phyloP scores from a whole-genome alignment of 225 moss, liverwort and hornwort genomes.

The Physcomitrium patens region DNA sequence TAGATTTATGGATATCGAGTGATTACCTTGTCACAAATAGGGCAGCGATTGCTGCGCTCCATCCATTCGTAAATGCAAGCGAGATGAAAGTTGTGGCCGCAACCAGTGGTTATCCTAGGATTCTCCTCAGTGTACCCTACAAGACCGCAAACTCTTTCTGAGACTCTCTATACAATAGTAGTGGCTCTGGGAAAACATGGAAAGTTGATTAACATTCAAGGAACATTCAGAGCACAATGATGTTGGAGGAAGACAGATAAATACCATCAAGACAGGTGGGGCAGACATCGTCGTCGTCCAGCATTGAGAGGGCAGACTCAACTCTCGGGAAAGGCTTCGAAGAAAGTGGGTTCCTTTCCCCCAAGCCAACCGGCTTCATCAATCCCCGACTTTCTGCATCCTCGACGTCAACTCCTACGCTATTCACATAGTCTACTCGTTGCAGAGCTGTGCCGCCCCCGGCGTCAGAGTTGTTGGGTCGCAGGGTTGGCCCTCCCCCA shows the following conservation, averaged over 20 bases:
- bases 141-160: neutral
- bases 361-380: constrained; percentile 27
- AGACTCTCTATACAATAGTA: too few species aligned
- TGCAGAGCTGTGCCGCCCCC: constrained; percentile 76
- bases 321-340: constrained; percentile 68
- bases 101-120: constrained; percentile 84
- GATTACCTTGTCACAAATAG: constrained; percentile 90
- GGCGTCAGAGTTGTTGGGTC: constrained; percentile 52
- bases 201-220: too few species aligned
- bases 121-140: constrained; percentile 89
- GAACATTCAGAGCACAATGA: neutral
- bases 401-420: constrained; percentile 61
- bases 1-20: neutral
- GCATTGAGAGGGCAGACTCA: constrained; percentile 76
- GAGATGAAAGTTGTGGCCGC: constrained; percentile 88
- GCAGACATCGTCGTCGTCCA: constrained; percentile 89
- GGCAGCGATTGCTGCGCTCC: constrained; percentile 95
- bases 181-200: too few species aligned
- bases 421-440: constrained; percentile 52
- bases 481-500: constrained; percentile 60
- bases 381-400: constrained; percentile 52
- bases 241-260: neutral
- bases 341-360: constrained; percentile 59
- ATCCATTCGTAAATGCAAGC: constrained; percentile 96
- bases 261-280: constrained; percentile 97